These are phyloP conservation scores for Chlorella sp. DNA, from an alignment of 139 green algal species.

Conservation along the genomic window DNA sequence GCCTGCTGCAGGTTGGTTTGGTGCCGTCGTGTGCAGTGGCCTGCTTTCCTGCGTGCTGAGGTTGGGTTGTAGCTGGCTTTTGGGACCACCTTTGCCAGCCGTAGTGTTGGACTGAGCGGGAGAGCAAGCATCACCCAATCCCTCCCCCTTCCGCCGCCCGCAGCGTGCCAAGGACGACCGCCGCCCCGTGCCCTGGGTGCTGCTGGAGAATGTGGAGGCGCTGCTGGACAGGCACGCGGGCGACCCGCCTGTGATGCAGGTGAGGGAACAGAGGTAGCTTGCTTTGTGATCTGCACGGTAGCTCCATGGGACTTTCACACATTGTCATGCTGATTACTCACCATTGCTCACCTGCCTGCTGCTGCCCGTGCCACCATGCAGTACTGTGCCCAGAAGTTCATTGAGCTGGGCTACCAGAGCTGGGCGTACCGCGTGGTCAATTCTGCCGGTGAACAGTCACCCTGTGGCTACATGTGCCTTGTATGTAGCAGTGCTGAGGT, in stretches of 20 bases:
- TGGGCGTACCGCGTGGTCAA: conserved; percentile 85
- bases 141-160: conserved; percentile 41
- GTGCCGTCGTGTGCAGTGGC: not conserved
- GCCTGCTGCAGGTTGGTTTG: conserved; percentile 53
- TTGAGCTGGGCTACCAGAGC: conserved; percentile 79
- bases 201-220: conserved; percentile 95
- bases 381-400: conserved; percentile 68
- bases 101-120: too few relatives aligned
- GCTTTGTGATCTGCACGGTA: too few relatives aligned
- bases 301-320: too few relatives aligned
- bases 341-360: not conserved
- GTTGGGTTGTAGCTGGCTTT: too few relatives aligned
- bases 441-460: conserved; percentile 59
- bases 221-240: conserved; percentile 70
- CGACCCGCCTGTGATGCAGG: conserved; percentile 57
- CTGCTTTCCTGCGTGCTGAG: too few relatives aligned
- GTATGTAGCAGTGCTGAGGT: too few relatives aligned
- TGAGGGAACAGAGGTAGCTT: not conserved
- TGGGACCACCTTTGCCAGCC: too few relatives aligned
- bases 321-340: not conserved
- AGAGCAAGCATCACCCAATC: too few relatives aligned
- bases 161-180: conserved; percentile 47
- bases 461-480: too few relatives aligned
- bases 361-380: conserved; percentile 33
- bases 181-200: conserved; percentile 83